Evolutionary conservation across 2,329 filamentous ascomycete species (phyloP).

Genomic region (Ceratocystis harringtonii): DNA sequence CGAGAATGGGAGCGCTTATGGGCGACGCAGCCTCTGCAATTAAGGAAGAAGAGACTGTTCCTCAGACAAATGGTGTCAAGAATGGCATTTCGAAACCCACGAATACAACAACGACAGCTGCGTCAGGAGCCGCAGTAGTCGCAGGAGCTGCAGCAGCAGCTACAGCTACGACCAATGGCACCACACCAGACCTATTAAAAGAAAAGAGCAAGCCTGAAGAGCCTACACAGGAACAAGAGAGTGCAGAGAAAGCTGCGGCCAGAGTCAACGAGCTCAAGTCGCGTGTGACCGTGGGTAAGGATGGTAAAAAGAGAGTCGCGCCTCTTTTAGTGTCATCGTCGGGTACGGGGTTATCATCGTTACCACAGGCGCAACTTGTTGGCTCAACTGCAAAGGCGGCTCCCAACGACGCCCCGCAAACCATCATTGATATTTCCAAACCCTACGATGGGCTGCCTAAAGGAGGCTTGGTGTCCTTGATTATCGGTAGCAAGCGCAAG

Average conservation of each 20-base stretch:
- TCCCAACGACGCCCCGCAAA: slow-evolving; percentile 60
- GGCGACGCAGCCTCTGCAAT: slow-evolving; percentile 49
- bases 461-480: slow-evolving; percentile 69
- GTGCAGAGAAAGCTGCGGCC: slow-evolving; percentile 38
- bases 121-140: not conserved
- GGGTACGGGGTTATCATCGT: slow-evolving; percentile 69
- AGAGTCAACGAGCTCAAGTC: slow-evolving; percentile 58
- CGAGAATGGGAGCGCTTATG: slow-evolving; percentile 97
- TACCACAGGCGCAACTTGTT: slow-evolving; percentile 78
- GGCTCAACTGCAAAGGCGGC: slow-evolving; percentile 51
- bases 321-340: slow-evolving; percentile 84
- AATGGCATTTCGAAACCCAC: slow-evolving; percentile 27
- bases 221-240: slow-evolving; percentile 28
- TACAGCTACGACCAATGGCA: slow-evolving; percentile 21
- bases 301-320: slow-evolving; percentile 90
- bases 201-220: slow-evolving; percentile 23
- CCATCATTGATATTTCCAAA: slow-evolving; percentile 77
- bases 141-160: not conserved
- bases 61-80: slow-evolving; percentile 34
- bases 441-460: slow-evolving; percentile 86
- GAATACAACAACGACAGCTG: slow-evolving; percentile 19
- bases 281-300: slow-evolving; percentile 85
- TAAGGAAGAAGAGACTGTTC: slow-evolving; percentile 1
- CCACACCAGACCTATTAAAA: slow-evolving; percentile 23
- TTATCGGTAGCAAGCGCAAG: slow-evolving; percentile 89